Percentiles rank a stretch among this genome's conserved stretches.
phyloP scores from a whole-genome alignment of 2,329 filamentous ascomycete genomes.

The Penicillium digitatum region DNA sequence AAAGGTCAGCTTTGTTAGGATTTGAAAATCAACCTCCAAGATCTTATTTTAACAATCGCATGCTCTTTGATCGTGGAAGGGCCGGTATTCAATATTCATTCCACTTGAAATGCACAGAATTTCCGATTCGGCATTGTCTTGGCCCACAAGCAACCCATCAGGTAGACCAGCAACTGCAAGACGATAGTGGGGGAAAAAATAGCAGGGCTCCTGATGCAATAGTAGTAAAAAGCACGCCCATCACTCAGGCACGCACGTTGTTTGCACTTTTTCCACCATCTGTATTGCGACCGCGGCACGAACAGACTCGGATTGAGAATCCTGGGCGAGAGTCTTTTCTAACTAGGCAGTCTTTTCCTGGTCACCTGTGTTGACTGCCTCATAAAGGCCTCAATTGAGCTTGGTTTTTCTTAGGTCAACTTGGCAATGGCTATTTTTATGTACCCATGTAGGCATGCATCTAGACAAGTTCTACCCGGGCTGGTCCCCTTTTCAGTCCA shows the following conservation, averaged over 20 bases:
- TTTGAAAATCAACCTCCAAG: no score
- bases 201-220: constrained; percentile 43
- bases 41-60: constrained; percentile 43
- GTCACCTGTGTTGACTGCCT: constrained; percentile 52
- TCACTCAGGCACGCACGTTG: constrained; percentile 58
- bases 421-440: neutral
- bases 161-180: constrained; percentile 57
- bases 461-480: neutral
- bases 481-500: neutral
- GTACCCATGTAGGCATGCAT: neutral
- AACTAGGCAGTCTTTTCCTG: constrained; percentile 56
- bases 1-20: neutral
- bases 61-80: constrained; percentile 44
- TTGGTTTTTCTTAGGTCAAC: neutral
- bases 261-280: constrained; percentile 59
- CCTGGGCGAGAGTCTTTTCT: constrained; percentile 48
- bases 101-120: constrained; percentile 32
- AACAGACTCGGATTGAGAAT: constrained; percentile 61
- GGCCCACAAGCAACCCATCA: constrained; percentile 37
- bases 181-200: constrained; percentile 56
- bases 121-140: constrained; percentile 29
- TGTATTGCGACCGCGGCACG: constrained; percentile 61
- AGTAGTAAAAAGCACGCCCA: constrained; percentile 54
- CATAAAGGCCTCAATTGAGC: constrained; percentile 32
- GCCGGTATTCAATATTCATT: constrained; percentile 36